These are phyloP conservation scores for Cystofilobasidium capitatum DNA, from an alignment of 768 basidiomycete species.

Conservation along the genomic window DNA sequence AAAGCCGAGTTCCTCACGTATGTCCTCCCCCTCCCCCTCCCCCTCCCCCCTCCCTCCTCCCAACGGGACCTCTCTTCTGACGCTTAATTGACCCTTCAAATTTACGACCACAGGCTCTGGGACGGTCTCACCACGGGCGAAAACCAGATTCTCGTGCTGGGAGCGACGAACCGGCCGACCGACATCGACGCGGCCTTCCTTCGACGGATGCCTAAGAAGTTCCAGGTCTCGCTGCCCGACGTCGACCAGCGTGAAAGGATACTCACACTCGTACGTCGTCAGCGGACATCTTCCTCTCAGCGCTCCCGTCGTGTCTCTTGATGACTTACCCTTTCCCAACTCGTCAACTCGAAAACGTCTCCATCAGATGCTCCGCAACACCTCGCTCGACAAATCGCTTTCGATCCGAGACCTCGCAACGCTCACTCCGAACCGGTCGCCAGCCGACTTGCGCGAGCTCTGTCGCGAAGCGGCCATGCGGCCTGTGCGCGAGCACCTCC, in stretches of 20 bases:
- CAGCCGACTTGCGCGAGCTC: conserved; percentile 82
- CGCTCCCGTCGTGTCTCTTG: background rate
- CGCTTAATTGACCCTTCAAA: conserved; percentile 2
- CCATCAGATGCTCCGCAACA: conserved; percentile 71
- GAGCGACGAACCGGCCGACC: conserved; percentile 88
- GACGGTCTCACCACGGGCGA: conserved; percentile 76
- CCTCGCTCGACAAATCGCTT: conserved; percentile 56
- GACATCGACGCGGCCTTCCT: conserved; percentile 48
- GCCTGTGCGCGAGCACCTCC: conserved; percentile 46
- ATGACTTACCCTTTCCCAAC: background rate
- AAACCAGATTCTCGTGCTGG: conserved; percentile 74
- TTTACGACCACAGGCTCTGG: conserved; percentile 58
- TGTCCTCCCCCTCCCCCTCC: conserved; percentile 17
- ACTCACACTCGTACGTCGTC: conserved; percentile 54
- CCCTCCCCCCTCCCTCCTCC: conserved; percentile 19
- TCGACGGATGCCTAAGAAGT: conserved; percentile 87
- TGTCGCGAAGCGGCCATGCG: conserved; percentile 91
- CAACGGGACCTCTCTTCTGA: background rate
- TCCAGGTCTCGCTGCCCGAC: conserved; percentile 72
- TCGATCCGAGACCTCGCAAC: conserved; percentile 55
- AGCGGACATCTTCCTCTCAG: conserved; percentile 2
- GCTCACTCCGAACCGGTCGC: conserved; percentile 65
- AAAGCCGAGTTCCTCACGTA: conserved; percentile 63
- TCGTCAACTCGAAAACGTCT: background rate
- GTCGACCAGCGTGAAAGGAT: conserved; percentile 72